phyloP scores from a whole-genome alignment of 2,329 filamentous ascomycete genomes.

The Fusarium clavum region DNA sequence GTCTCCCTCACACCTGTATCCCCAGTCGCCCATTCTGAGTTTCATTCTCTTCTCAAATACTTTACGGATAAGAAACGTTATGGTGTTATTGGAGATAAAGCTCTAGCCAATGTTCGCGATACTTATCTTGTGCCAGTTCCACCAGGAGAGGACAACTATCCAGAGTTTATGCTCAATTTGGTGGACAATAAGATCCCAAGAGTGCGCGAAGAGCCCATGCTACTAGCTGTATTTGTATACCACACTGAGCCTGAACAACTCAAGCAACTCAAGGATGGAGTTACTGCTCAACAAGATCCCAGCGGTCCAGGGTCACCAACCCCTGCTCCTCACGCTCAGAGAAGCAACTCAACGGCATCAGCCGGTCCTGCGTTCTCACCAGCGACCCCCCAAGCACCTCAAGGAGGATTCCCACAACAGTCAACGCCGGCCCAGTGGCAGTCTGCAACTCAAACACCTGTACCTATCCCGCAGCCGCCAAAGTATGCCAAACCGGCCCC shows the following conservation, averaged over 20 bases:
- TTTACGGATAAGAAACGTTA: conserved; percentile 86
- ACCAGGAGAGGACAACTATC: conserved; percentile 75
- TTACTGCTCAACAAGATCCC: conserved; percentile 19
- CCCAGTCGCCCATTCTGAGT: conserved; percentile 69
- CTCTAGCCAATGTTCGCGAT: conserved; percentile 81
- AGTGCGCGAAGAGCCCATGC: conserved; percentile 76
- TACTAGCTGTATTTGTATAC: conserved; percentile 88
- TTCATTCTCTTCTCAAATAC: conserved; percentile 86
- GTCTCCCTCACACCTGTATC: conserved; percentile 76
- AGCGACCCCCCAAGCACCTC: conserved; percentile 56
- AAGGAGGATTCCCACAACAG: conserved; percentile 51
- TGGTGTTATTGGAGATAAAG: conserved; percentile 85
- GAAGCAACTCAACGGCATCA: conserved; percentile 59
- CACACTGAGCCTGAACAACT: conserved; percentile 66
- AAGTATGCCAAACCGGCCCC: conserved; percentile 37
- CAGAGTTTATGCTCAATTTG: conserved; percentile 90
- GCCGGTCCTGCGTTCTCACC: conserved; percentile 66
- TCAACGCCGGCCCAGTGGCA: conserved; percentile 50
- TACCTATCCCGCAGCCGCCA: conserved; percentile 52
- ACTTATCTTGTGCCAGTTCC: conserved; percentile 91
- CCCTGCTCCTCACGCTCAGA: conserved; percentile 52
- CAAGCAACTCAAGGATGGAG: conserved; percentile 45
- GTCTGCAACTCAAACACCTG: conserved; percentile 49
- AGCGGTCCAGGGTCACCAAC: conserved; percentile 49
- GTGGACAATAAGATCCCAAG: conserved; percentile 83